A percentile compares a stretch with the other conserved stretches of the same genome.
phyloP scores from a whole-genome alignment of 2,329 filamentous ascomycete species.

The Nemania diffusa region DNA sequence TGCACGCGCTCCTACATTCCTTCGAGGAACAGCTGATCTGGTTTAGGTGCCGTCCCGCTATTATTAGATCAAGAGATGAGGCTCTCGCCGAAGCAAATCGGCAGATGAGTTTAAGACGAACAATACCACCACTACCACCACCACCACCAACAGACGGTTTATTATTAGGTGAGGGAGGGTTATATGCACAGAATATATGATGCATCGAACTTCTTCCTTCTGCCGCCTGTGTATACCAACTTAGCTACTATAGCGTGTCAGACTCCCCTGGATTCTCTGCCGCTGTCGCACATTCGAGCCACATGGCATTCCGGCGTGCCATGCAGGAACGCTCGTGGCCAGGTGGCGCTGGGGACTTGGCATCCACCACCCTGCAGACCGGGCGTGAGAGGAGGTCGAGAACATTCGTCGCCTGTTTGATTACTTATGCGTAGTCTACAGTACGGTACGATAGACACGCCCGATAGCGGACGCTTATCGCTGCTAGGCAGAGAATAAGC shows the following conservation, averaged over 20 bases:
- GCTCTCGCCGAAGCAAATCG: slow-evolving; percentile 16
- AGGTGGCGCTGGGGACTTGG: slow-evolving; percentile 26
- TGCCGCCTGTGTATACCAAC: not conserved
- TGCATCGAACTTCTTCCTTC: slow-evolving; percentile 6
- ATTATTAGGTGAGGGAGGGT: slow-evolving; percentile 24
- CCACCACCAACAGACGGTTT: not conserved
- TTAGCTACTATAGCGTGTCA: slow-evolving; percentile 5
- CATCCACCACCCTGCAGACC: slow-evolving; percentile 14
- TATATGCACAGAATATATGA: not conserved
- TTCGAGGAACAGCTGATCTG: slow-evolving; percentile 20
- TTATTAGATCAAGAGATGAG: slow-evolving; percentile 31
- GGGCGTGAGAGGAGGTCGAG: not conserved
- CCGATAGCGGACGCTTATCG: not conserved
- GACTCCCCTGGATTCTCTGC: slow-evolving; percentile 24
- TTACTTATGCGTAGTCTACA: too few species aligned
- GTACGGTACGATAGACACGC: too few species aligned
- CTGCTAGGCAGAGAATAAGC: too few species aligned
- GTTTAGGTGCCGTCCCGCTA: slow-evolving; percentile 24
- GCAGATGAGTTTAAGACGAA: slow-evolving; percentile 8
- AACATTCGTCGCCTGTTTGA: not conserved
- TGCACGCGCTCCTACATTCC: slow-evolving; percentile 18
- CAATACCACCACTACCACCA: slow-evolving; percentile 2
- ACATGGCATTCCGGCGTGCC: slow-evolving; percentile 34
- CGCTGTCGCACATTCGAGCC: slow-evolving; percentile 30
- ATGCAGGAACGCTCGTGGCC: slow-evolving; percentile 35